Evolutionary conservation across 2,329 filamentous ascomycete genomes (phyloP), one percentile per base, ranked within the genome.

Genomic region (Septoria petroselini): DNA sequence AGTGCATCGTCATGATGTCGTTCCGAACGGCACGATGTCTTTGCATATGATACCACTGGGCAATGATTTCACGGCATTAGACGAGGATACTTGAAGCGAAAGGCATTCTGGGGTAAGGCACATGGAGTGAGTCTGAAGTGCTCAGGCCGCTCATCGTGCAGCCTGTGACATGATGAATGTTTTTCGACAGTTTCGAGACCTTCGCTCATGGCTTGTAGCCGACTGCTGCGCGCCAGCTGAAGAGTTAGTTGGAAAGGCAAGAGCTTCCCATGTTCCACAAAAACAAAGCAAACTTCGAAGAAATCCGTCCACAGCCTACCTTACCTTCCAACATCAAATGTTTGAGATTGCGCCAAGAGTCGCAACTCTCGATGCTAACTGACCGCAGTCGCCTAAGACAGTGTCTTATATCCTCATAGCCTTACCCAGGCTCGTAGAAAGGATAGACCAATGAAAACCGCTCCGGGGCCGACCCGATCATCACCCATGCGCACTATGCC

Each of bases 121-220:
- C 31, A 30, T n/a, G 9, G n/a, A 33, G 50, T 35, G 50, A 42
- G 31, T 48, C 40, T 52, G 50, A 52, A 52, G 50, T 52, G 50
- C 50, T 52, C 50, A 52, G 40, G 21, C 37, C 23, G 34, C 43
- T 34, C 23, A 12, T 9, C 33, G 18, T 31, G 21, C 27, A 19
- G 9, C n/a, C 4, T 9, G 17, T 5, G 14, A 38, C 33, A 37
- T 23, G n/a, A 12, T 15, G 33, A 38, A n/a, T 17, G 12, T 38
- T 18, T 38, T 17, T 46, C 43, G 21, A 37, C 43, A 46, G 33
- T 46, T 38, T 29, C 19, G 43, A 46, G 25, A 38, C 3, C 37
- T 12, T 30, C 23, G 14, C n/a, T 17, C 17, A 30, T 14, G 12
- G 8, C 23, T 19, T 21, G 31, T 17, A 31, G 4, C 8, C 31